Evolutionary conservation across 306 rosid species (phyloP).

Genomic region (Cyamopsis tetragonoloba): DNA sequence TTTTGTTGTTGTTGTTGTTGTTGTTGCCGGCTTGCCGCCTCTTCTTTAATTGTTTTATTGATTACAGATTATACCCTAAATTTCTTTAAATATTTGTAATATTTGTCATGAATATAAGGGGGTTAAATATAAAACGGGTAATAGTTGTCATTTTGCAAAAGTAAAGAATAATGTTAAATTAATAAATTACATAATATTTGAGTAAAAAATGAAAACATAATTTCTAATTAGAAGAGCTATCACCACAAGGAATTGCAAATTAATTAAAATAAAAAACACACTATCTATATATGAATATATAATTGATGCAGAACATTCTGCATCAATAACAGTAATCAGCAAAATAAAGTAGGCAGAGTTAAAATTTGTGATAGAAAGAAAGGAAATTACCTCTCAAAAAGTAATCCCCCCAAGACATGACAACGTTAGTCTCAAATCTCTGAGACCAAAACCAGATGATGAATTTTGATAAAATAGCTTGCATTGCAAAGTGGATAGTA

Average conservation of each 20-base stretch:
- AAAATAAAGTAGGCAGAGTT: conserved; percentile 14
- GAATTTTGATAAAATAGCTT: conserved; percentile 74
- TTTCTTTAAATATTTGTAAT: too few relatives aligned
- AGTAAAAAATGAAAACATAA: not conserved
- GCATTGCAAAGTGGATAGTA: conserved; percentile 83
- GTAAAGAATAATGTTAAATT: not conserved
- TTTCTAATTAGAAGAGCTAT: conserved; percentile 13
- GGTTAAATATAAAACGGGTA: not conserved
- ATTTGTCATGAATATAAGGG: not conserved
- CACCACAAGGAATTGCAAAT: not conserved
- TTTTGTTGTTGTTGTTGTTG: too few relatives aligned
- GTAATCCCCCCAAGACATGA: conserved; percentile 96
- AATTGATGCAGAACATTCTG: not conserved
- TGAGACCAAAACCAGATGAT: conserved; percentile 89
- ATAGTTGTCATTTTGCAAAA: not conserved
- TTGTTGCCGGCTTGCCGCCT: too few relatives aligned
- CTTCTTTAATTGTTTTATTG: not conserved
- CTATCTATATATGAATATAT: not conserved
- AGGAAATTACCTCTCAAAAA: conserved; percentile 62
- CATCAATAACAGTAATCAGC: not conserved
- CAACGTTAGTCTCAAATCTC: conserved; percentile 56
- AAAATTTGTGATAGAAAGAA: not conserved
- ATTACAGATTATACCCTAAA: too few relatives aligned
- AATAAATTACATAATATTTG: too few relatives aligned
- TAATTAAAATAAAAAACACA: not conserved